Percentiles rank a stretch among this genome's conserved stretches.
These are phyloP conservation scores for Plectosphaerella sp. DNA, from an alignment of 2,329 filamentous ascomycete genomes.

Conservation along the genomic window DNA sequence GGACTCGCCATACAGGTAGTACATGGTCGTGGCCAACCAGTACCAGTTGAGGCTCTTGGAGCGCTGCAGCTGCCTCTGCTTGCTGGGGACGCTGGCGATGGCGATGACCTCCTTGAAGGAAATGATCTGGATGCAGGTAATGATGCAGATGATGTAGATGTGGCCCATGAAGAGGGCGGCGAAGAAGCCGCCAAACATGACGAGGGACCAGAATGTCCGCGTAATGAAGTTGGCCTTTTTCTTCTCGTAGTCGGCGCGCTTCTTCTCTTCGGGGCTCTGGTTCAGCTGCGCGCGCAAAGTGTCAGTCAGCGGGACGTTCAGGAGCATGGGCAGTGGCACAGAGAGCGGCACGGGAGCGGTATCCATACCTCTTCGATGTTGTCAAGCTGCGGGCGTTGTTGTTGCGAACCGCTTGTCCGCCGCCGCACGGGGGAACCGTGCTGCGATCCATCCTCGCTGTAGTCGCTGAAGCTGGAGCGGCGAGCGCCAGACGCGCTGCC, in stretches of 20 bases:
- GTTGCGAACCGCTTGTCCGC: constrained; percentile 10
- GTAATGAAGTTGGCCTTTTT: constrained; percentile 98
- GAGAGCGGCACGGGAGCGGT: background rate
- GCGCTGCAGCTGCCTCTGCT: constrained; percentile 83
- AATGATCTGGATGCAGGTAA: constrained; percentile 91
- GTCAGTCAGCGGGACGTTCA: constrained; percentile 3
- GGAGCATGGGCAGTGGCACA: background rate
- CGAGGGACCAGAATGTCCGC: constrained; percentile 93
- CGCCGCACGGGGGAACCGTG: constrained; percentile 2
- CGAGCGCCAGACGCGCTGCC: constrained; percentile 45
- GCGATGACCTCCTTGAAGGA: constrained; percentile 99
- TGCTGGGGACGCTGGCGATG: constrained; percentile 90
- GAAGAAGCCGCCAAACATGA: constrained; percentile 96
- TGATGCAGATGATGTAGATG: constrained; percentile 91
- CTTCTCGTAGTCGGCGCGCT: constrained; percentile 79
- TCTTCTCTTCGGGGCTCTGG: constrained; percentile 30
- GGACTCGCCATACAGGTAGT: constrained; percentile 97
- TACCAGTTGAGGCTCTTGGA: constrained; percentile 99
- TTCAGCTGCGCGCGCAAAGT: constrained; percentile 32
- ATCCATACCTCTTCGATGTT: constrained; percentile 31
- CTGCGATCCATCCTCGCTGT: constrained; percentile 53
- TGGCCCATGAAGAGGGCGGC: constrained; percentile 89
- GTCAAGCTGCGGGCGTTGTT: constrained; percentile 18
- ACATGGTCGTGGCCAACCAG: constrained; percentile 98
- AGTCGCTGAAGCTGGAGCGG: constrained; percentile 68